Evolutionary conservation across 1,139 yeast species (phyloP).

Genomic region (Pneumocystis oryctolagi): DNA sequence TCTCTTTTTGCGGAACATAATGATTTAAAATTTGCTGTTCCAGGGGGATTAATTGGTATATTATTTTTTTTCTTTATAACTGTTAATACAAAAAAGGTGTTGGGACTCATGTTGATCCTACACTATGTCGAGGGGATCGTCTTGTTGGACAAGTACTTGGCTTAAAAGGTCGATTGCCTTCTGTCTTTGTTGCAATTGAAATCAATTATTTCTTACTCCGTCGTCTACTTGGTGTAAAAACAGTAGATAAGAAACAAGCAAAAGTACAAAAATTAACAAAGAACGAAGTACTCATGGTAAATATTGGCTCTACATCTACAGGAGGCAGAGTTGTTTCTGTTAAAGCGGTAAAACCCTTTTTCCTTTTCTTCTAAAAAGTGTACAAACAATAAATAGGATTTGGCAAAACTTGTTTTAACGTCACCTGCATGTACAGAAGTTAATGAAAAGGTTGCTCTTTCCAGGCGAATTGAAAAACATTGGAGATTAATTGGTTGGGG

Average conservation of each 20-base stretch:
- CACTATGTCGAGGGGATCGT: conserved; percentile 97
- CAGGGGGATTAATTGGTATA: conserved; percentile 94
- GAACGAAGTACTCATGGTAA: conserved; percentile 96
- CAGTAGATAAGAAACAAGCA: conserved; percentile 94
- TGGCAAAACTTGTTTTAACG: conserved; percentile 94
- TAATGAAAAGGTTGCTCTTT: conserved; percentile 93
- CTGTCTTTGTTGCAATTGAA: conserved; percentile 91
- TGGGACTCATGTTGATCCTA: conserved; percentile 97
- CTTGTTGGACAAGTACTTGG: conserved; percentile 98
- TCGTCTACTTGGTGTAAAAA: conserved; percentile 94
- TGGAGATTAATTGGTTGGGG: conserved; percentile 99
- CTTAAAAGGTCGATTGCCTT: conserved; percentile 88
- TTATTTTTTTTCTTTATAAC: background rate
- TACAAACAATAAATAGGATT: conserved; percentile 35
- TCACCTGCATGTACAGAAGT: conserved; percentile 98
- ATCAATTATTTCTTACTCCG: conserved; percentile 92
- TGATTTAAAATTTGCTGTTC: conserved; percentile 95
- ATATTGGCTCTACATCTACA: conserved; percentile 97
- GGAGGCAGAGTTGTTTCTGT: conserved; percentile 98
- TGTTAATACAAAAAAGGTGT: conserved; percentile 27
- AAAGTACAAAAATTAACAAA: conserved; percentile 87
- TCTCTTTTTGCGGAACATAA: conserved; percentile 95
- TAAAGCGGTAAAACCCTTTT: conserved; percentile 39
- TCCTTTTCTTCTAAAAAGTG: background rate
- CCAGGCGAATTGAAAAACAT: conserved; percentile 98